Percentiles rank a stretch among this genome's conserved stretches.
Evolutionary conservation across 2,329 filamentous ascomycete species (phyloP).

Genomic region (Diaporthe ilicicola): DNA sequence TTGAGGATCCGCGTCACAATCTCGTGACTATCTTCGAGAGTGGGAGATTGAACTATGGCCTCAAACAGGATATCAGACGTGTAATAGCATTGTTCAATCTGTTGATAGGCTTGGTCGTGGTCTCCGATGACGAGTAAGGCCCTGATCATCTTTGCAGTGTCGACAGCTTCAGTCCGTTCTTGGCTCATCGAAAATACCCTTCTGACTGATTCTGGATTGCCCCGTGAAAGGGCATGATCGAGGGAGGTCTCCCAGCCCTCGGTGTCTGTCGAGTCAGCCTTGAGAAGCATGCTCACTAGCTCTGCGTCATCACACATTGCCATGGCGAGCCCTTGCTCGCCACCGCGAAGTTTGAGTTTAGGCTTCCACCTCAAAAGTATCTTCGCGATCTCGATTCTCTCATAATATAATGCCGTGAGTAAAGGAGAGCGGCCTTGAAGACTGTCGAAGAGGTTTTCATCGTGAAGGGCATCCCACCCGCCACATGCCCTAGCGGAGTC

Average conservation of each 20-base stretch:
- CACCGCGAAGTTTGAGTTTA: background rate
- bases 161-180: too few species aligned
- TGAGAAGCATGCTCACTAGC: background rate
- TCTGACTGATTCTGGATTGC: background rate
- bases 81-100: background rate
- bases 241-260: background rate
- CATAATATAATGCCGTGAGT: background rate
- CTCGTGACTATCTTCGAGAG: fast-evolving
- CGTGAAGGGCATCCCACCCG: fast-evolving
- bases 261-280: fast-evolving
- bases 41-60: background rate
- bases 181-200: background rate
- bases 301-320: background rate
- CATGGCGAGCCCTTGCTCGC: background rate
- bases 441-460: background rate
- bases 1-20: background rate
- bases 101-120: background rate
- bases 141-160: too few species aligned
- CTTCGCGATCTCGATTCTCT: background rate
- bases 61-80: background rate
- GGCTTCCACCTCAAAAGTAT: background rate
- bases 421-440: background rate
- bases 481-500: fast-evolving
- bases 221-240: fast-evolving
- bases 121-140: background rate